Conservation (phyloP, 2,329 filamentous ascomycete species). For the Teratosphaeria nubilosa region DNA sequence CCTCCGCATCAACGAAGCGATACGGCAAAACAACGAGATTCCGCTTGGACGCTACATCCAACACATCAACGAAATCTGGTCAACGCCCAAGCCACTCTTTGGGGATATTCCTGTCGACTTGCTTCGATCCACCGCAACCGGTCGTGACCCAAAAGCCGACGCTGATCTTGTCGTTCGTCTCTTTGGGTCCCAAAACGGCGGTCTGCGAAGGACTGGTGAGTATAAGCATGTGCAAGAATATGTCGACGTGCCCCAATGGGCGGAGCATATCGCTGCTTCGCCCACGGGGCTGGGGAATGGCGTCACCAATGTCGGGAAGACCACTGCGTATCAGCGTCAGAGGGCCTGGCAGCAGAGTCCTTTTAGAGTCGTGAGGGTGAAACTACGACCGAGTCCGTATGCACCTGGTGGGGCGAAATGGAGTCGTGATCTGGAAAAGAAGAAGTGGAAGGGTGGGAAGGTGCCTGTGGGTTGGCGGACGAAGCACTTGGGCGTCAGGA, state of each 20-base stretch:
- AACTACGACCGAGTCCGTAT: neutral
- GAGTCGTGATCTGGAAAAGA: neutral
- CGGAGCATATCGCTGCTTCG: neutral
- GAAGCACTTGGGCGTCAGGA: neutral
- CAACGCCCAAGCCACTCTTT: neutral
- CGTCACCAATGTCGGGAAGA: neutral
- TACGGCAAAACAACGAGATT: constrained; percentile 13
- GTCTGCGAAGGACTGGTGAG: neutral
- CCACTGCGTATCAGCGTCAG: neutral
- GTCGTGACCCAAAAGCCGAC: constrained; percentile 1
- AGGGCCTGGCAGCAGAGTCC: neutral
- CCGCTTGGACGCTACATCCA: constrained; percentile 18
- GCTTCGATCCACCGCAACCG: constrained; percentile 2
- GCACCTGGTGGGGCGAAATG: neutral
- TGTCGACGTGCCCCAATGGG: constrained; percentile 15
- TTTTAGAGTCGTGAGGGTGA: neutral
- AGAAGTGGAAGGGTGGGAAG: neutral
- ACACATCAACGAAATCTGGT: constrained; percentile 23
- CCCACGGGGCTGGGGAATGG: neutral
- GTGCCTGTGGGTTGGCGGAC: neutral
- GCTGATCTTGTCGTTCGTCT: neutral
- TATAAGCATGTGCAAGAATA: constrained; percentile 4
- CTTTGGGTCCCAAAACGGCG: neutral
- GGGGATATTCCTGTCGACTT: neutral
- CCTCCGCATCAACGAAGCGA: constrained; percentile 11